phyloP scores from a whole-genome alignment of 495 filamentous ascomycete genomes.

The Lophiostoma macrostomum region DNA sequence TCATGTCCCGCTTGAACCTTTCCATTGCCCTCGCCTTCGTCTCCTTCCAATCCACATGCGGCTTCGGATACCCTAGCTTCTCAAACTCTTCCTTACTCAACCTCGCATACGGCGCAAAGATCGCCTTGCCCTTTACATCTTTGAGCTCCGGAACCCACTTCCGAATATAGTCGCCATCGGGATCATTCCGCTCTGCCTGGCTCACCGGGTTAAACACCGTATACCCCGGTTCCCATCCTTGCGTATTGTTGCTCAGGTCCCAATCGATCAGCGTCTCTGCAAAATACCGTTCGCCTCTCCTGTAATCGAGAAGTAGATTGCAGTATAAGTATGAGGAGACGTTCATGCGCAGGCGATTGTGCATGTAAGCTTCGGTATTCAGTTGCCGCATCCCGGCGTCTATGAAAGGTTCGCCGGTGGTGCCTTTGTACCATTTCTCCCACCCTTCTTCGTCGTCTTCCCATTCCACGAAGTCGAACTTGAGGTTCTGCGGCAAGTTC shows the following conservation, averaged over 20 bases:
- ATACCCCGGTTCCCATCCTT: slow-evolving; percentile 48
- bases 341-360: slow-evolving; percentile 50
- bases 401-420: slow-evolving; percentile 45
- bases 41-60: slow-evolving; percentile 46
- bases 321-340: slow-evolving; percentile 41
- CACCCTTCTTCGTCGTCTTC: slow-evolving; percentile 48
- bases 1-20: slow-evolving; percentile 45
- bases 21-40: slow-evolving; percentile 43
- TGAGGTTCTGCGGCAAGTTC: slow-evolving; percentile 49
- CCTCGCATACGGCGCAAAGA: slow-evolving; percentile 43
- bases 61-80: slow-evolving; percentile 47
- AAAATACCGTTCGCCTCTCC: slow-evolving; percentile 46
- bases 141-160: slow-evolving; percentile 56
- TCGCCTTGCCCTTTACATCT: slow-evolving; percentile 44
- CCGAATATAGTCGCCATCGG: slow-evolving; percentile 56
- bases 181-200: slow-evolving; percentile 52
- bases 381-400: slow-evolving; percentile 49
- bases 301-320: slow-evolving; percentile 47
- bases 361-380: slow-evolving; percentile 47
- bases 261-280: slow-evolving; percentile 48
- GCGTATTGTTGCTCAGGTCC: slow-evolving; percentile 48
- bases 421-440: slow-evolving; percentile 46
- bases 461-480: slow-evolving; percentile 49
- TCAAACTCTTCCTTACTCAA: slow-evolving; percentile 45
- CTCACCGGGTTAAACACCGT: slow-evolving; percentile 47